Evolutionary conservation across 768 basidiomycete species (phyloP), one percentile per base, ranked within the genome.

Genomic region (Tylopilus balloui): DNA sequence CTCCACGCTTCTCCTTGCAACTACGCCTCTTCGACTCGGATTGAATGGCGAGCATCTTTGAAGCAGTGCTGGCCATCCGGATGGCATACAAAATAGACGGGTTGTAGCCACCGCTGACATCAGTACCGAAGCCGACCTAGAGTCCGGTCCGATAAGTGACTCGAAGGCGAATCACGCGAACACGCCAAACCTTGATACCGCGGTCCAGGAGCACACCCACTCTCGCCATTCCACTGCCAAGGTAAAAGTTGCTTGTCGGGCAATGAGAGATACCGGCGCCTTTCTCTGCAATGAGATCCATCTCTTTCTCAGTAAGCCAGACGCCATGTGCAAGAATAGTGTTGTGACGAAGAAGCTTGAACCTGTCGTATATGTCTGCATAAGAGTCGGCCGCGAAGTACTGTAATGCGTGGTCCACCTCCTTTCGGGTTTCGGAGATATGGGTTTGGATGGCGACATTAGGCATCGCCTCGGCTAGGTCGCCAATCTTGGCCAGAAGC

Each of bases 51-150:
- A 85, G 51, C 47, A 90, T 76, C 67, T 95, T 97, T 20, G 91
- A 86, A 14, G 87, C 82, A 41, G 86, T 78, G 71, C 88, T 81
- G 36, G 86, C 78, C 70, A 88, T 78, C 64, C 84, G 86, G 41
- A 93, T 76, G 14, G 78, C 75, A 20, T 75, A 79, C 52, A 96
- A 73, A 51, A 97, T 87, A 5, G 92, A 94, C 3, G 83, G 75
- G 10, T 80, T 81, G 66, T 81, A 90, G 4, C 95, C 94, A 11
- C 95, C 95, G 2, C 91, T 87, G 46, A 88, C 84, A 63, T 95
- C 92, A 44, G 94, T 94, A 3, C 95, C 95, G n/a, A 98, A 72
- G 15, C 92, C 92, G 52, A 97, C 89, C 92, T 93, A 29, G 24
- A 23, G 17, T 42, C 28, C 28, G 6, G 13, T 38, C 4, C 2